phyloP scores from a whole-genome alignment of 129 eudicot genomes.

The Flaveria robusta region DNA sequence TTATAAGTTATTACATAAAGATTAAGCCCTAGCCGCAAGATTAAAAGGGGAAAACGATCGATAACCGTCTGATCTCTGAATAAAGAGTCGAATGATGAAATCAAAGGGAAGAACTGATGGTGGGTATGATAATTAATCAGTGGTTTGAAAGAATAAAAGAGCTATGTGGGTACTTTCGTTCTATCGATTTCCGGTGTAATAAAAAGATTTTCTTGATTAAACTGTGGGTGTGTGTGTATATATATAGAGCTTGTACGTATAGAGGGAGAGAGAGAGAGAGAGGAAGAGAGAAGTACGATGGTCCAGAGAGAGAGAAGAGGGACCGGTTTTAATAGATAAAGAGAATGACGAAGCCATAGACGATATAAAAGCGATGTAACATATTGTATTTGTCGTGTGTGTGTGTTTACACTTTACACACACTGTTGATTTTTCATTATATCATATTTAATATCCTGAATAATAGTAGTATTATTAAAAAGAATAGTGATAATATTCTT shows the following conservation, averaged over 20 bases:
- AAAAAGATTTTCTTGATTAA: constrained; percentile 28
- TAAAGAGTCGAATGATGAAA: constrained; percentile 3
- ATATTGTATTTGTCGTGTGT: constrained; percentile 8
- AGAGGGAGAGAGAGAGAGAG: too few relatives aligned
- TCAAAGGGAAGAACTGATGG: too few relatives aligned
- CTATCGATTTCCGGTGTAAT: background rate
- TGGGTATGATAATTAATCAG: constrained; percentile 17
- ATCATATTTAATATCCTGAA: background rate
- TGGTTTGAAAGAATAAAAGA: constrained; percentile 25
- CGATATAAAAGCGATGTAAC: constrained; percentile 28
- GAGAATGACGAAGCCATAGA: constrained; percentile 30
- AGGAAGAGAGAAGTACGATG: constrained; percentile 40
- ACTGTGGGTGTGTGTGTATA: background rate
- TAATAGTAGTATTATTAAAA: background rate
- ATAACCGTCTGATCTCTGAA: constrained; percentile 49
- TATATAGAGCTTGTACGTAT: constrained; percentile 21
- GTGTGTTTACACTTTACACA: constrained; percentile 8
- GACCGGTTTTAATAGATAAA: constrained; percentile 21
- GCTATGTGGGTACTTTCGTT: constrained; percentile 13
- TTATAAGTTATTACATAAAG: constrained; percentile 22
- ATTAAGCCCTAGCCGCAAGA: constrained; percentile 47
- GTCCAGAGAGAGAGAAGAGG: constrained; percentile 32
- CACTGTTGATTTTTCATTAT: background rate
- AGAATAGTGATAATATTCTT: constrained; percentile 10
- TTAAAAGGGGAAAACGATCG: constrained; percentile 37